Conservation (phyloP, 1,284 basidiomycete genomes). For the Tilletia setariae region DNA sequence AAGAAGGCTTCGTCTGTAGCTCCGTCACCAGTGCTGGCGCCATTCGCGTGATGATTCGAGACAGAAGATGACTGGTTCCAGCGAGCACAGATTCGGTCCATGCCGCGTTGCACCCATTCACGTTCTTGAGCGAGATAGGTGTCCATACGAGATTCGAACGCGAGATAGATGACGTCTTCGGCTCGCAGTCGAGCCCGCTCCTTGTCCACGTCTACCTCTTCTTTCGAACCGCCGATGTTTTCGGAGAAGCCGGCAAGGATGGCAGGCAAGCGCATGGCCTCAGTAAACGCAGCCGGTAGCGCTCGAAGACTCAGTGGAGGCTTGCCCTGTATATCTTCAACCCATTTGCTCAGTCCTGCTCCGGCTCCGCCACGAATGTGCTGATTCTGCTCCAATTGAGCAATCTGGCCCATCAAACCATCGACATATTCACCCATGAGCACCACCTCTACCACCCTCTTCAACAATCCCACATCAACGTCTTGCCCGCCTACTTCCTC, state of each 20-base stretch:
- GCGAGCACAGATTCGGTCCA: slow-evolving; percentile 71
- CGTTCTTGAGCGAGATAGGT: slow-evolving; percentile 93
- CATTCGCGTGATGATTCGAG: not conserved
- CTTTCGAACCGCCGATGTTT: slow-evolving; percentile 20
- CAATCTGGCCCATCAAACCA: slow-evolving; percentile 1
- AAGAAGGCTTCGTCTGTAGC: slow-evolving; percentile 63
- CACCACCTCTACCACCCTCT: slow-evolving; percentile 65
- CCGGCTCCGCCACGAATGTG: not conserved
- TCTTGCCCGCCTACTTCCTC: slow-evolving; percentile 69
- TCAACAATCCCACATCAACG: slow-evolving; percentile 71
- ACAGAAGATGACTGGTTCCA: slow-evolving; percentile 64
- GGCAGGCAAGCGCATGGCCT: slow-evolving; percentile 81
- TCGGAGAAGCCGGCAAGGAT: slow-evolving; percentile 39
- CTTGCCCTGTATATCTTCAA: slow-evolving; percentile 53
- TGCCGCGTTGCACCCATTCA: slow-evolving; percentile 71
- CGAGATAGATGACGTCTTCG: slow-evolving; percentile 76
- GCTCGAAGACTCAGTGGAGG: slow-evolving; percentile 65
- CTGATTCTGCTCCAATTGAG: not conserved
- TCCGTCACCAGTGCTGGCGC: not conserved
- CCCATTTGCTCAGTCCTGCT: slow-evolving; percentile 24
- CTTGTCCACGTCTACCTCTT: not conserved
- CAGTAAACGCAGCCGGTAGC: slow-evolving; percentile 80
- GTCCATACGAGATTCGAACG: slow-evolving; percentile 94
- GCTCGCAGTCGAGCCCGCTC: slow-evolving; percentile 59
- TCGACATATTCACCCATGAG: slow-evolving; percentile 1